phyloP scores from a whole-genome alignment of 805 yeast genomes.

The Barnettozyma botsteinii region DNA sequence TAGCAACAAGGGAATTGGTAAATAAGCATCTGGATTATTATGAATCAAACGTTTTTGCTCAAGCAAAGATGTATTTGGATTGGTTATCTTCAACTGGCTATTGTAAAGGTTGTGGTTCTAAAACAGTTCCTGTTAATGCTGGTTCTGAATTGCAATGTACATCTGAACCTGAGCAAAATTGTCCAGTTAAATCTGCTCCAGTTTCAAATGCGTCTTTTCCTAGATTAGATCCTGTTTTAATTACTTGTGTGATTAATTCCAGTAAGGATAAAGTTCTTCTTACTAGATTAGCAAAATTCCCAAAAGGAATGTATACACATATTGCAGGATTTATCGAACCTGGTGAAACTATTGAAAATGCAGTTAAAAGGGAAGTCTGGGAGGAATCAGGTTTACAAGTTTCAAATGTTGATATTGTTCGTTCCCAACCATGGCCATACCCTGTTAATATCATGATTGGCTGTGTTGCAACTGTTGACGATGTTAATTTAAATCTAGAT shows the following conservation, averaged over 20 bases:
- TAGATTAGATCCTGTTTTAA: conserved; percentile 85
- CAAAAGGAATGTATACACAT: conserved; percentile 60
- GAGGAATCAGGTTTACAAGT: conserved; percentile 82
- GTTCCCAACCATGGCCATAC: conserved; percentile 97
- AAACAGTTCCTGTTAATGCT: conserved; percentile 55
- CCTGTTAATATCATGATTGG: conserved; percentile 94
- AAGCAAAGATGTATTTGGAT: conserved; percentile 78
- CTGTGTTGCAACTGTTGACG: conserved; percentile 68
- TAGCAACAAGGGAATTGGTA: conserved; percentile 20
- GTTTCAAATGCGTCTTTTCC: conserved; percentile 88
- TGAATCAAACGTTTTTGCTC: conserved; percentile 69
- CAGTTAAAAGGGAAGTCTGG: conserved; percentile 85
- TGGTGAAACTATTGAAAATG: conserved; percentile 84
- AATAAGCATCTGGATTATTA: conserved; percentile 22
- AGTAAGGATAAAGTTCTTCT: conserved; percentile 59
- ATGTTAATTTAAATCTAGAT: conserved; percentile 54
- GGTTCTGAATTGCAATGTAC: conserved; percentile 60
- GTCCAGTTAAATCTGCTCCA: conserved; percentile 22
- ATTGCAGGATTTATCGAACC: conserved; percentile 97
- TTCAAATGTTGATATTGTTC: conserved; percentile 50
- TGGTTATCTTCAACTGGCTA: conserved; percentile 71
- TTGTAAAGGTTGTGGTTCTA: conserved; percentile 84
- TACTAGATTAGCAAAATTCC: conserved; percentile 59
- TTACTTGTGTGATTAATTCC: conserved; percentile 66
- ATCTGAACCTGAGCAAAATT: conserved; percentile 10